Base-by-base conservation (phyloP, 208 protist species). In the Crithidia expoeki region DNA sequence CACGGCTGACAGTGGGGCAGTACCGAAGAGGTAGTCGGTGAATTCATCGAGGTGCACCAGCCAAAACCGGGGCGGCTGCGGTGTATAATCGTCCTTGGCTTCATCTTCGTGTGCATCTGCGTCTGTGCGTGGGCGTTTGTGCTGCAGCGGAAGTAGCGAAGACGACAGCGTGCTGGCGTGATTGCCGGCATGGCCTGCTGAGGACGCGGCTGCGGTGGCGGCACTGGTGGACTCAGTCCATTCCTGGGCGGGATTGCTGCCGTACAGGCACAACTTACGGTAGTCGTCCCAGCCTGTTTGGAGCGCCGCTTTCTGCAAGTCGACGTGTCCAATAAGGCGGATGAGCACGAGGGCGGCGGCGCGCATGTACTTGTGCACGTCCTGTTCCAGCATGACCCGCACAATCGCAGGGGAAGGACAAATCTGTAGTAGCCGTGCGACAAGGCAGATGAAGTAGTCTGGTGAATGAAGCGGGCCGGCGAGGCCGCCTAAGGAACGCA, bases 301-400 rank as follows among this genome's bases (percentile, higher is more conserved):
- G 56, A 92, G 59, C 17, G 89, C 84, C 62, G 83, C 77, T n/a
- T 72, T 71, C 44, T 83, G 61, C 70, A 92, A 74, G 23, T 62
- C 57, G 2, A 38, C 60, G 44, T 83, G 80, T 0, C 89, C 89
- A 56, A 94, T 90, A 19, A 94, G 79, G 0, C 89, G 81, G 53
- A 92, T 85, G 9, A 92, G 7, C 50, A 94, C 76, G 5, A 92
- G 50, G 12, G 86, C 89, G 2, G 84, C 86, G 28, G 91, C 86
- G 19, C 86, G 81, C 44, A 94, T 47, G 66, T 92, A 94, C 69
- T 94, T 94, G 76, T 92, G 86, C 21, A 90, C 74, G 52, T 91
- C 85, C 50, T 94, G 89, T 19, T 64, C 64, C n/a, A 94, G 72
- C 84, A 92, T 91, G 23, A 81, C 79, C 10, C 84, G 64, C 6